Percentiles rank a stretch among this genome's conserved stretches.
These are phyloP conservation scores for Oidiodendron maius DNA, from an alignment of 495 filamentous ascomycete genomes.

Conservation along the genomic window DNA sequence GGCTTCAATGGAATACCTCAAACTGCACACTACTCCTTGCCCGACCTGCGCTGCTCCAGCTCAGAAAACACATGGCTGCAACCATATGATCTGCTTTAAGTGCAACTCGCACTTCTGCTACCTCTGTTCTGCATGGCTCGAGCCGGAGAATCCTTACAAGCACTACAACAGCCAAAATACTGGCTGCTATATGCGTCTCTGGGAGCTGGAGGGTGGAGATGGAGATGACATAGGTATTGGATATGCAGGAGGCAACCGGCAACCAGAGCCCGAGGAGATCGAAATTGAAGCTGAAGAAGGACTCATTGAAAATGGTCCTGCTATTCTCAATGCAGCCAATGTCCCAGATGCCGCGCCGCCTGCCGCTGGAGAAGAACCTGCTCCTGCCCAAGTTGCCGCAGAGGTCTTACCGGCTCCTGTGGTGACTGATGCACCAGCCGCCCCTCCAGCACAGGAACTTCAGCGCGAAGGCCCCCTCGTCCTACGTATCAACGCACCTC, in stretches of 20 bases:
- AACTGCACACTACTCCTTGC: constrained; percentile 74
- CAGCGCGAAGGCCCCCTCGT: constrained; percentile 48
- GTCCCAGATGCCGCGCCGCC: neutral
- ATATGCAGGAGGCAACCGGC: constrained; percentile 39
- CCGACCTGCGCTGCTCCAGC: constrained; percentile 83
- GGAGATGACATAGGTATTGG: constrained; percentile 52
- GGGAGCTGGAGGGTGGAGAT: constrained; percentile 85
- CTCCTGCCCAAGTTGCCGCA: neutral
- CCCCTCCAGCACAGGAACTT: constrained; percentile 16
- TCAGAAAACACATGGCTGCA: constrained; percentile 91
- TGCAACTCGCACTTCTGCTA: constrained; percentile 95
- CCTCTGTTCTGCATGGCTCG: constrained; percentile 84
- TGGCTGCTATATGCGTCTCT: constrained; percentile 75
- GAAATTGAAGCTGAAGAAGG: constrained; percentile 12
- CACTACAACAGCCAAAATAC: constrained; percentile 74
- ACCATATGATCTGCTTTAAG: constrained; percentile 93
- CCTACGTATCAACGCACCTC: constrained; percentile 37
- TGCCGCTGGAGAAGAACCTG: neutral
- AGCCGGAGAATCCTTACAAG: constrained; percentile 70
- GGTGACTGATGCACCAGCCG: neutral
- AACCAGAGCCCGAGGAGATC: neutral
- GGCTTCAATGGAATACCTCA: constrained; percentile 76
- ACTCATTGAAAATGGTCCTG: neutral
- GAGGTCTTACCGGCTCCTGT: neutral
- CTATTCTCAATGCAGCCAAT: neutral